Evolutionary conservation across 2,329 filamentous ascomycete genomes (phyloP), one percentile per base, ranked within the genome.

Genomic region (Coniochaeta ligniaria): DNA sequence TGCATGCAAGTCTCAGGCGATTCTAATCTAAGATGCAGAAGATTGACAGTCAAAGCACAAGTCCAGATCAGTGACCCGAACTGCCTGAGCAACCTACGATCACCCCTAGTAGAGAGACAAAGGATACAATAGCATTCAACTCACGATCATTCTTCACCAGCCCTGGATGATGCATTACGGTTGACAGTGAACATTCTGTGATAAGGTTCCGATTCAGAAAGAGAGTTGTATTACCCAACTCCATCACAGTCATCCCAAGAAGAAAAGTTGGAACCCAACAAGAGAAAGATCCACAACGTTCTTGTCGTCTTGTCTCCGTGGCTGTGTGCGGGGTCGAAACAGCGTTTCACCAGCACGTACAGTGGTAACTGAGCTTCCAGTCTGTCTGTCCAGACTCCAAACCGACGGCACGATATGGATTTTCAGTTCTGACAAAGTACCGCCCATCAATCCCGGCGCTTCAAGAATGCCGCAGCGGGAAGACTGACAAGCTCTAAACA

Each of bases 331-430:
- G 31, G 31, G 58, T 54, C 22, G 20, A 59, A 22, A 12, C 16
- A 20, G 17, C 38, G 26, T 59, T 59, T 60, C 28, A 57, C 45
- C 61, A 38, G 45, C 57, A 41, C 12, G 20, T 24, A n/a, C n/a
- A n/a, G n/a, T n/a, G n/a, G n/a, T n/a, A n/a, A n/a, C n/a, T n/a
- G n/a, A n/a, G n/a, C n/a, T n/a, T n/a, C n/a, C n/a, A n/a, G n/a
- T n/a, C n/a, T n/a, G n/a, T n/a, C n/a, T n/a, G n/a, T n/a, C n/a
- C n/a, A 4, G 20, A 59, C 56, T 26, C 12, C 41, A 24, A 52
- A 14, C 3, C 47, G 9, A 26, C 63, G 62, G 63, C 59, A 60
- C 56, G 55, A 63, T 50, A 63, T 66, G 38, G 58, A 52, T 31
- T 31, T 33, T 14, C 12, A 35, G 41, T 26, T 28, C 28, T 50